Conservation (phyloP, 1,139 yeast species). For the Hanseniaspora gamundiae region DNA sequence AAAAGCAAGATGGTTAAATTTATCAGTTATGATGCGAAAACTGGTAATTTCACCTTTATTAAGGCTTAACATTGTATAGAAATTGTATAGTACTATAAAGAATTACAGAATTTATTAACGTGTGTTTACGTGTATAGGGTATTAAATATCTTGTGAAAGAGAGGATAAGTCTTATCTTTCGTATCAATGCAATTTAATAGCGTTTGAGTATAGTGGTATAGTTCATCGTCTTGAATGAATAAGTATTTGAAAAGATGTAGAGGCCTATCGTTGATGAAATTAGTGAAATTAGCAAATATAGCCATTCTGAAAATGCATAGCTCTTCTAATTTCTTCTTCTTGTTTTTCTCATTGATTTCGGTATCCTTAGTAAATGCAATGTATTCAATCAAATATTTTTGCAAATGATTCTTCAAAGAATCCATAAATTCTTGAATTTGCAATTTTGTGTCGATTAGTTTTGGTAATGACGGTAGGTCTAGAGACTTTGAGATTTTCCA, state of each 20-base stretch:
- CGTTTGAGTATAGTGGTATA: neutral
- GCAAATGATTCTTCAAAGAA: neutral
- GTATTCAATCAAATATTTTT: neutral
- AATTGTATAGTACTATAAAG: too few species aligned
- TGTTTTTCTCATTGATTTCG: neutral
- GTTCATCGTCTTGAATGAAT: neutral
- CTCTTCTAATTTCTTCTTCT: neutral
- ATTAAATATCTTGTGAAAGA: neutral
- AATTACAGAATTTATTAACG: too few species aligned
- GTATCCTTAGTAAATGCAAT: neutral
- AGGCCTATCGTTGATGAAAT: neutral
- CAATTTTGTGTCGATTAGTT: neutral
- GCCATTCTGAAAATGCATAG: neutral
- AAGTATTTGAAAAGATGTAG: neutral
- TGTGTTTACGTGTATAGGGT: neutral
- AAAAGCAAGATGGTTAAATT: slow-evolving; percentile 46
- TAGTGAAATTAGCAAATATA: neutral
- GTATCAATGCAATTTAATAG: neutral
- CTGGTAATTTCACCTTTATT: slow-evolving; percentile 33
- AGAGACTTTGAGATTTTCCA: neutral
- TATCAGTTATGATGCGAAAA: slow-evolving; percentile 60
- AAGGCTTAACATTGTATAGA: neutral
- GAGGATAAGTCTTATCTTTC: neutral
- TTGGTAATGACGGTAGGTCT: neutral
- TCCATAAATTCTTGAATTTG: neutral